These are phyloP conservation scores for Lanmaoa rubissima DNA, from an alignment of 768 basidiomycete genomes.

Conservation along the genomic window DNA sequence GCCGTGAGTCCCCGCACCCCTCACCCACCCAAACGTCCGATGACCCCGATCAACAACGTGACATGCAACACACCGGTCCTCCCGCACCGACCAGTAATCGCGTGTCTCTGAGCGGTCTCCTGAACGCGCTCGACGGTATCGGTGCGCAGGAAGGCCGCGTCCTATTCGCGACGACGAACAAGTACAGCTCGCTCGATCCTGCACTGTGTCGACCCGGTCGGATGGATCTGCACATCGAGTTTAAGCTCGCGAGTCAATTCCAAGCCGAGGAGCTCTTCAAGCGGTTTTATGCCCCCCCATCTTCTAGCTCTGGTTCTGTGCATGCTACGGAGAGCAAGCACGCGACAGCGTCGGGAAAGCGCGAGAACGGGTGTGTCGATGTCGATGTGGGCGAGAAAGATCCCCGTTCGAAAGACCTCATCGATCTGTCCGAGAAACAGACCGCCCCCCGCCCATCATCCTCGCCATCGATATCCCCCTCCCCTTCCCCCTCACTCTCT, in stretches of 20 bases:
- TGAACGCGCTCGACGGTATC: conserved; percentile 79
- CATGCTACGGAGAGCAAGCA: not conserved
- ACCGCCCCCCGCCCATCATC: not conserved
- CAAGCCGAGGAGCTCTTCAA: conserved; percentile 66
- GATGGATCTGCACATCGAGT: conserved; percentile 78
- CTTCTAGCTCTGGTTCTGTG: not conserved
- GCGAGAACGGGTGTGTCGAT: not conserved
- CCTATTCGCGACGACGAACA: conserved; percentile 77
- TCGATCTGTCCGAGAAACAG: conserved; percentile 14
- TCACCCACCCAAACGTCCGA: not conserved
- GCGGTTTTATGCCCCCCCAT: conserved; percentile 59
- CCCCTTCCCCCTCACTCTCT: not conserved
- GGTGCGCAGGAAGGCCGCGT: conserved; percentile 82
- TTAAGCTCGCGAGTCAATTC: conserved; percentile 67
- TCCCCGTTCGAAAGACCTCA: conserved; percentile 8
- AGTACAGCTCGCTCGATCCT: conserved; percentile 64
- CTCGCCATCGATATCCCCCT: not conserved
- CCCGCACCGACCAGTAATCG: conserved; percentile 28
- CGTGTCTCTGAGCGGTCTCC: conserved; percentile 68
- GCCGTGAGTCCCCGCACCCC: conserved; percentile 24
- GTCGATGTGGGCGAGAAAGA: not conserved
- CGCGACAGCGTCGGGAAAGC: not conserved
- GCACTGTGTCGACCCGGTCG: conserved; percentile 77
- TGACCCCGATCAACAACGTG: conserved; percentile 12
- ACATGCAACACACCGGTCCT: conserved; percentile 6